Evolutionary conservation across 2,329 filamentous ascomycete genomes (phyloP), one percentile per base, ranked within the genome.

Genomic region (Epichloe hybrida): DNA sequence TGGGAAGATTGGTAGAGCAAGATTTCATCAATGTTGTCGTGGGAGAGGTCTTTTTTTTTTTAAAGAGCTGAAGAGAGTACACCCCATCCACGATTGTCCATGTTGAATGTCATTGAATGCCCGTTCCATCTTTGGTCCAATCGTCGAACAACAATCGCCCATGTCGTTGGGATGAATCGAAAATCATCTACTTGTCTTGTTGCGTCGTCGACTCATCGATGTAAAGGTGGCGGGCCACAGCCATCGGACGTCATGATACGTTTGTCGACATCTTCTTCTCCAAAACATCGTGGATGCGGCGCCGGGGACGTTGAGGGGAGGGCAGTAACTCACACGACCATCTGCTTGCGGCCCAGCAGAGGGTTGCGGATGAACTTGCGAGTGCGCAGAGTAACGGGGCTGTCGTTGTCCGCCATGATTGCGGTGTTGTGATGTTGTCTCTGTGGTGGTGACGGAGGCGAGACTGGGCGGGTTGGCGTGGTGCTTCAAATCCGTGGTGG

Each of bases 331-430:
- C 88, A 96, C 91, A 96, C 87, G 77, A 96, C 91, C 88, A 97
- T 95, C 85, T 97, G 91, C 83, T 95, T 95, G 74, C 91, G 87
- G 73, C 86, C 88, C 72, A 98, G 85, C 70, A 98, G 88, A 74
- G 93, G 88, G 84, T 98, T 98, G 80, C 90, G 88, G 79, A 97
- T 94, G 87, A 98, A 98, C 82, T 97, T 97, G 87, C 93, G 91
- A 76, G 93, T 98, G 80, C 93, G 83, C 77, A 90, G 77, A 68
- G 85, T 89, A 71, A 89, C 84, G 70, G 84, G 76, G 66, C 75
- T 74, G 71, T 88, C 84, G 69, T 75, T 74, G 76, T 90, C 86
- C 76, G 90, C 86, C 91, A 96, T 95, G 74, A 75, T 94, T 78
- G 76, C 76, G 74, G 68, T 73, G 56, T 61, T 60, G 58, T 57